A percentile compares a stretch with the other conserved stretches of the same genome.
Conservation (phyloP, 2,329 filamentous ascomycete species). For the Hirsutella thompsonii region DNA sequence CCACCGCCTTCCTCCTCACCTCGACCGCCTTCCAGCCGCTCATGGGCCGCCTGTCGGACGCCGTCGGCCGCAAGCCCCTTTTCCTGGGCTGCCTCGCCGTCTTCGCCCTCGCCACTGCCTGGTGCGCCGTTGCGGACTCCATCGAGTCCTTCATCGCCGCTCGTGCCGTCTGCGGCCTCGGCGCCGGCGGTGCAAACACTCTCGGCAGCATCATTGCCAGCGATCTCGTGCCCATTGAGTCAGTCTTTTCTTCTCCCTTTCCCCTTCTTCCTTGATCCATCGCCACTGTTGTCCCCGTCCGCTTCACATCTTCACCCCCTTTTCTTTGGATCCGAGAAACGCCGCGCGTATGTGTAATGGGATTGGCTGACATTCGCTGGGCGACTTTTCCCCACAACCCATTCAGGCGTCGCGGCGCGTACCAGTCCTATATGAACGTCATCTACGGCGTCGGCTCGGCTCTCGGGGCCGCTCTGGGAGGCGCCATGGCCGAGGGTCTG, state of each 20-base stretch:
- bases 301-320: not conserved
- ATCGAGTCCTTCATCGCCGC: constrained; percentile 61
- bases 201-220: constrained; percentile 60
- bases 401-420: constrained; percentile 48
- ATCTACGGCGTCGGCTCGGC: constrained; percentile 45
- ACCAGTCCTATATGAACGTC: constrained; percentile 59
- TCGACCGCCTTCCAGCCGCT: constrained; percentile 66
- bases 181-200: constrained; percentile 58
- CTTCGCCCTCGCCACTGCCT: constrained; percentile 52
- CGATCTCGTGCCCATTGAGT: constrained; percentile 62
- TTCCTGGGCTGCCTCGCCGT: constrained; percentile 52
- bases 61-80: constrained; percentile 53
- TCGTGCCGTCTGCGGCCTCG: constrained; percentile 57
- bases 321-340: too few relatives aligned
- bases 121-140: constrained; percentile 54
- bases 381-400: too few relatives aligned
- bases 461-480: constrained; percentile 56
- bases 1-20: constrained; percentile 65
- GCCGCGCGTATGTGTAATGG: too few relatives aligned
- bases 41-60: constrained; percentile 62
- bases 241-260: constrained; percentile 14
- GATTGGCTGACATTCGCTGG: too few relatives aligned
- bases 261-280: not conserved
- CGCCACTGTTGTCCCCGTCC: not conserved
- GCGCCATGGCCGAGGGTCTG: constrained; percentile 53